Evolutionary conservation across 2,329 filamentous ascomycete species (phyloP).

Genomic region (Epichloe gansuensis): DNA sequence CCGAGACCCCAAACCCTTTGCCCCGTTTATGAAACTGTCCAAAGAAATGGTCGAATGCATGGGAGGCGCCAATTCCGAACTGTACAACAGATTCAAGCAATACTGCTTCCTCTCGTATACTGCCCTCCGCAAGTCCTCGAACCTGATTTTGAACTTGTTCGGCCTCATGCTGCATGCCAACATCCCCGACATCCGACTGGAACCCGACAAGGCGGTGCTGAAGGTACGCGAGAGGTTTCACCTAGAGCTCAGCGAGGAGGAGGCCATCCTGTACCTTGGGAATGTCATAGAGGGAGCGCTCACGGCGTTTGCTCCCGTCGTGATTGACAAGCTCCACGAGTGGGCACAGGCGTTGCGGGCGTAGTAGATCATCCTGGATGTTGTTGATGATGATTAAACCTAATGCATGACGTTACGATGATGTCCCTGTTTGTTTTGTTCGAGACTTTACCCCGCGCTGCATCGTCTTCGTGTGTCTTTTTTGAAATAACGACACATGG

Average conservation of each 20-base stretch:
- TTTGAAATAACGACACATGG: too few relatives aligned
- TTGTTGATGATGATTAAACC: background rate
- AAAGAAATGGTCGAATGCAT: slow-evolving; percentile 99
- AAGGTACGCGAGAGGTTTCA: slow-evolving; percentile 95
- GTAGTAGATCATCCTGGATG: slow-evolving; percentile 21
- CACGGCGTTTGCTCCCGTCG: slow-evolving; percentile 78
- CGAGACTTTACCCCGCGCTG: too few relatives aligned
- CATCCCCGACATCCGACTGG: slow-evolving; percentile 85
- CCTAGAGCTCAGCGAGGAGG: slow-evolving; percentile 80
- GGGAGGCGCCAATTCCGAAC: slow-evolving; percentile 69
- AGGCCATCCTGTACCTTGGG: slow-evolving; percentile 79
- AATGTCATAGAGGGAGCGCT: slow-evolving; percentile 82
- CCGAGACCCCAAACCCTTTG: slow-evolving; percentile 92
- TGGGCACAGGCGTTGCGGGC: slow-evolving; percentile 83
- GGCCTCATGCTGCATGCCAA: slow-evolving; percentile 96
- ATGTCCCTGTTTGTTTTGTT: too few relatives aligned
- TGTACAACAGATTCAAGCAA: slow-evolving; percentile 83
- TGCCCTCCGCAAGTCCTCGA: slow-evolving; percentile 76
- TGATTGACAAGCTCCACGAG: slow-evolving; percentile 90
- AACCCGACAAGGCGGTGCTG: slow-evolving; percentile 84
- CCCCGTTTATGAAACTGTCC: slow-evolving; percentile 90
- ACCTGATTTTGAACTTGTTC: slow-evolving; percentile 88
- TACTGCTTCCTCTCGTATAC: slow-evolving; percentile 94
- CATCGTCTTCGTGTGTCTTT: too few relatives aligned
- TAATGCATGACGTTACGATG: too few relatives aligned